Conservation (phyloP, 1,284 basidiomycete genomes). For the Cerrena zonata region DNA sequence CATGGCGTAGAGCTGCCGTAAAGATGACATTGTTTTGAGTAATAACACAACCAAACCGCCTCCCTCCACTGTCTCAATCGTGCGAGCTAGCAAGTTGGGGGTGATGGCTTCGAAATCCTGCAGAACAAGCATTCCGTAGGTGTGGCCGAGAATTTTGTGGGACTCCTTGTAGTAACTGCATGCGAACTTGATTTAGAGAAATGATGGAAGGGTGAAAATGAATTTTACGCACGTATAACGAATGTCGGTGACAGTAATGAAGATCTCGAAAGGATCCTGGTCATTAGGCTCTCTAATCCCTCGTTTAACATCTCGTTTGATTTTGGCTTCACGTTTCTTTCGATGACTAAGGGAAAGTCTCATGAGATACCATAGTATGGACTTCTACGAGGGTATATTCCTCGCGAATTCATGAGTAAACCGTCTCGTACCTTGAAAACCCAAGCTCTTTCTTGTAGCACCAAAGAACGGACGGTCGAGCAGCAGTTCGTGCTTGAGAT, state of each 20-base stretch:
- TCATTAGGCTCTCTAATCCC: constrained; percentile 92
- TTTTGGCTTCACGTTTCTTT: constrained; percentile 93
- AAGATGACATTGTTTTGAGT: constrained; percentile 90
- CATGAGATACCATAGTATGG: constrained; percentile 1
- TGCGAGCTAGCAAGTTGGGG: constrained; percentile 92
- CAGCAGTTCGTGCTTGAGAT: constrained; percentile 84
- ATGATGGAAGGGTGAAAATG: not conserved
- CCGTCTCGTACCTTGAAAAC: constrained; percentile 71
- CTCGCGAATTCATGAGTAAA: too few relatives aligned
- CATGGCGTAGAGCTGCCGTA: constrained; percentile 92
- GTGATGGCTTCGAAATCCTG: constrained; percentile 99
- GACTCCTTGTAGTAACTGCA: constrained; percentile 85
- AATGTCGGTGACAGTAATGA: constrained; percentile 97
- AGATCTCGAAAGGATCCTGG: constrained; percentile 96
- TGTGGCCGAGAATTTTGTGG: constrained; percentile 93
- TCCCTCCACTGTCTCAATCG: constrained; percentile 97
- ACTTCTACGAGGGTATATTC: not conserved
- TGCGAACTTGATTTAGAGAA: not conserved
- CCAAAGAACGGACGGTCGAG: constrained; percentile 89
- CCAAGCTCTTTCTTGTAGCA: constrained; percentile 97
- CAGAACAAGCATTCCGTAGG: constrained; percentile 94
- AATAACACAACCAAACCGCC: constrained; percentile 90
- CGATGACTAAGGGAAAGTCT: constrained; percentile 68
- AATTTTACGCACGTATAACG: constrained; percentile 75
- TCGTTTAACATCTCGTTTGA: constrained; percentile 90